phyloP scores from a whole-genome alignment of 2,329 filamentous ascomycete species.

The Pezizomycotina sp. region DNA sequence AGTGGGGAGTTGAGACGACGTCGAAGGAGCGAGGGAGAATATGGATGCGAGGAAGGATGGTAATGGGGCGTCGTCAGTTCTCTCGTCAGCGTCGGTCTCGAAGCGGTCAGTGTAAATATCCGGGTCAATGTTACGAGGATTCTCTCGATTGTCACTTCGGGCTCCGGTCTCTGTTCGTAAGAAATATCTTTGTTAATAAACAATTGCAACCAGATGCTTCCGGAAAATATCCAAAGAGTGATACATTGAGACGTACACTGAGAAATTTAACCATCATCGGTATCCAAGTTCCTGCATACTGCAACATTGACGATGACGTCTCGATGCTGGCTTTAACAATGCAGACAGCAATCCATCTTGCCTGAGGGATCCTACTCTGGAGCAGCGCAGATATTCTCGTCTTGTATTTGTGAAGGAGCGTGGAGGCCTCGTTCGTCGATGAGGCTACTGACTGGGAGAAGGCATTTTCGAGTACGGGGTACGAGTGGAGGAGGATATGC shows the following conservation, averaged over 20 bases:
- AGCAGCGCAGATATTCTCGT: conserved; percentile 23
- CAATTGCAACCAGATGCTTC: not conserved
- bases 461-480: too few species aligned
- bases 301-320: conserved; percentile 20
- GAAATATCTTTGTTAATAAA: conserved; percentile 5
- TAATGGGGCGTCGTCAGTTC: conserved; percentile 24
- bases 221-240: not conserved
- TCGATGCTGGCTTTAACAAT: conserved; percentile 23
- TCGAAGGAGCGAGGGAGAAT: conserved; percentile 2
- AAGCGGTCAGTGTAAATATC: conserved; percentile 21
- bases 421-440: conserved; percentile 20
- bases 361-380: conserved; percentile 19
- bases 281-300: conserved; percentile 20
- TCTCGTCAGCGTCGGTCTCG: conserved; percentile 21
- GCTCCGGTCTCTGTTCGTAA: conserved; percentile 20
- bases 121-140: conserved; percentile 21
- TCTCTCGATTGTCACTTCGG: conserved; percentile 14
- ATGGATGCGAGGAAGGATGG: conserved; percentile 19
- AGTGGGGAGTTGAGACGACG: conserved; percentile 5
- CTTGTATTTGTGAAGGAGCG: conserved; percentile 23
- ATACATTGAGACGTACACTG: conserved; percentile 6
- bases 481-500: conserved; percentile 2
- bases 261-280: conserved; percentile 23
- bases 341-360: conserved; percentile 21
- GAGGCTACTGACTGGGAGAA: too few species aligned